Evolutionary conservation across 83 land plant genomes (phyloP).

Genomic region (Diphasiastrum complanatum): DNA sequence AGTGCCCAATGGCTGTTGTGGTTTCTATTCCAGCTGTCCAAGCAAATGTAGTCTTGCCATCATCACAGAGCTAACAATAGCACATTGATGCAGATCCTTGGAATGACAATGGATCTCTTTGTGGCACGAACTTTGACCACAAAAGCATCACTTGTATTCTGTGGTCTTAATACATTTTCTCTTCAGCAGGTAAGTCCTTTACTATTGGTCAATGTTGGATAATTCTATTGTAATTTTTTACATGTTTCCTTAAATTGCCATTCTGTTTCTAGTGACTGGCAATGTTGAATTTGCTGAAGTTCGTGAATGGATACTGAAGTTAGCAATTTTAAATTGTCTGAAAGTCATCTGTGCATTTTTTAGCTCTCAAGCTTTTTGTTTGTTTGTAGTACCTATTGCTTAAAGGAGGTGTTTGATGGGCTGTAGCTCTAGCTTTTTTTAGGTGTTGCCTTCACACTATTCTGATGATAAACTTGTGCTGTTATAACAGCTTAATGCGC

Average conservation of each 20-base stretch:
- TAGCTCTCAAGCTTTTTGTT: neutral
- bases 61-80: too few relatives aligned
- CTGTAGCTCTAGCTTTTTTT: too few relatives aligned
- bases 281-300: too few relatives aligned
- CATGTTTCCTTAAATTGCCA: too few relatives aligned
- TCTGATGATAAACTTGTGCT: too few relatives aligned
- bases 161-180: slow-evolving; percentile 49
- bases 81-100: slow-evolving; percentile 67
- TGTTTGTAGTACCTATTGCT: too few relatives aligned
- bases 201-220: neutral
- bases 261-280: too few relatives aligned
- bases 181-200: slow-evolving; percentile 48
- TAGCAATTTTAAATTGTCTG: neutral
- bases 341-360: neutral
- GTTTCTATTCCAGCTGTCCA: too few relatives aligned
- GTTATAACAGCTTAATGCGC: slow-evolving; percentile 52
- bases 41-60: too few relatives aligned
- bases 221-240: slow-evolving; percentile 1
- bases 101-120: slow-evolving; percentile 96
- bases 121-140: slow-evolving; percentile 92
- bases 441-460: too few relatives aligned
- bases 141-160: slow-evolving; percentile 67
- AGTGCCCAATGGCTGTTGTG: too few relatives aligned
- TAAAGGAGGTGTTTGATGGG: too few relatives aligned
- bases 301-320: neutral